Percentiles rank a stretch among this genome's conserved stretches.
Conservation (phyloP, 1,284 basidiomycete genomes). For the Rhizoctonia solani region DNA sequence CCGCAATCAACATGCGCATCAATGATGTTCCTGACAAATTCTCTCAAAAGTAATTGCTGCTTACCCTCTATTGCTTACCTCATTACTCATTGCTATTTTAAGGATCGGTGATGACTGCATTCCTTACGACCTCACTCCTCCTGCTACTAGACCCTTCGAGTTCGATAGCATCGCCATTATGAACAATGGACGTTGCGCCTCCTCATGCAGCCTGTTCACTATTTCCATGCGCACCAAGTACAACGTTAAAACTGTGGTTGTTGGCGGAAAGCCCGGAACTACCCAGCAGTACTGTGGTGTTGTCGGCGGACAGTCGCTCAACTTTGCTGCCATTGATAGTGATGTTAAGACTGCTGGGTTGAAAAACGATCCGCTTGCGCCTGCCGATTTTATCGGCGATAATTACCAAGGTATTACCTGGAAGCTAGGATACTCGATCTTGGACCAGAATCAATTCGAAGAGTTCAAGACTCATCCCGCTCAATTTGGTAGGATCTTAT, state of each 20-base stretch:
- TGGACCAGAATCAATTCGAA: conserved; percentile 47
- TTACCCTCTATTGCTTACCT: not conserved
- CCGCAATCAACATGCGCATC: conserved; percentile 5
- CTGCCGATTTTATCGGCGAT: conserved; percentile 59
- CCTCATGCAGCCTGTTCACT: conserved; percentile 43
- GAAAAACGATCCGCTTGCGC: conserved; percentile 60
- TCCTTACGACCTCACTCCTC: conserved; percentile 23
- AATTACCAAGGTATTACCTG: conserved; percentile 56
- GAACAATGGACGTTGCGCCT: conserved; percentile 22
- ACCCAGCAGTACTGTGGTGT: conserved; percentile 64
- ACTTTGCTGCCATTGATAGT: conserved; percentile 60
- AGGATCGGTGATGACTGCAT: conserved; percentile 28
- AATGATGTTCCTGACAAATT: conserved; percentile 28
- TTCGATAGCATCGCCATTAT: conserved; percentile 26
- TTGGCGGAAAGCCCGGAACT: conserved; percentile 56
- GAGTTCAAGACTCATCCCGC: conserved; percentile 29
- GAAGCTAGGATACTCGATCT: conserved; percentile 61
- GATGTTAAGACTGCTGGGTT: conserved; percentile 61
- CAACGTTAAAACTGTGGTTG: conserved; percentile 60
- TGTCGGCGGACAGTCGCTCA: conserved; percentile 62
- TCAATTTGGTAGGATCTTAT: conserved; percentile 3
- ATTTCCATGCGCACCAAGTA: conserved; percentile 64
- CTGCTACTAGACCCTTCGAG: conserved; percentile 25
- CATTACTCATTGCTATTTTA: not conserved
- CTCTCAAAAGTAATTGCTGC: conserved; percentile 13